Evolutionary conservation across 139 green algal species (phyloP), one percentile per base, ranked within the genome.

Genomic region (Zygnema circumcarinatum): DNA sequence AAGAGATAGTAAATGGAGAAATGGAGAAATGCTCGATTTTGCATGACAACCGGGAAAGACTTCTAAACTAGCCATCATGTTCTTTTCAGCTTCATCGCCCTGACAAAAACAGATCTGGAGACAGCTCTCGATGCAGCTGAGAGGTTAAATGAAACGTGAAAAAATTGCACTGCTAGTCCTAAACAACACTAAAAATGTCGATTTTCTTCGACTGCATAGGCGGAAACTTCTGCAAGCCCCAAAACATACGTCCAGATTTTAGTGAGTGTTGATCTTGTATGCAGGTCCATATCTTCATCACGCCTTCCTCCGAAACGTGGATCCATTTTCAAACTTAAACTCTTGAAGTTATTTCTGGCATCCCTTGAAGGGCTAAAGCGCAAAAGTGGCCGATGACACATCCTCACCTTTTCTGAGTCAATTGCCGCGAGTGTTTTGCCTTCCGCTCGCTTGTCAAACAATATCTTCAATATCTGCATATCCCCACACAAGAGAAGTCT

Each of bases 401-500:
- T 25, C 25, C 54, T 39, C 35, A 84, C 76, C 76, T 84, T 84
- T 62, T 72, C 38, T 1, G 76, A 76, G 40, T 88, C 82, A 38
- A 88, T 67, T 42, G 82, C 82, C 31, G 82, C 74, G 25, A 88
- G 32, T 25, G 79, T 53, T 52, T 88, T 88, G 20, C 38, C 36
- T 53, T 88, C 82, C 0, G 82, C 38, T 25, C 40, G 29, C 33
- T 88, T 84, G 21, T 88, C 82, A 22, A 83, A 88, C 21, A 88
- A 35, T 25, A 83, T 33, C 21, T 84, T 47, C 67, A 88, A 33
- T 52, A 88, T 83, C 82, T 88, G 81, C n/a, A 83, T 67, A 11
- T 33, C 29, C 72, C 35, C 35, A 56, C 20, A 73, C 16, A 56
- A 69, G 73, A 74, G n/a, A n/a, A n/a, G 67, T 32, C 33, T 69